Evolutionary conservation across 2,329 filamentous ascomycete species (phyloP).

Genomic region (Cercospora beticola): DNA sequence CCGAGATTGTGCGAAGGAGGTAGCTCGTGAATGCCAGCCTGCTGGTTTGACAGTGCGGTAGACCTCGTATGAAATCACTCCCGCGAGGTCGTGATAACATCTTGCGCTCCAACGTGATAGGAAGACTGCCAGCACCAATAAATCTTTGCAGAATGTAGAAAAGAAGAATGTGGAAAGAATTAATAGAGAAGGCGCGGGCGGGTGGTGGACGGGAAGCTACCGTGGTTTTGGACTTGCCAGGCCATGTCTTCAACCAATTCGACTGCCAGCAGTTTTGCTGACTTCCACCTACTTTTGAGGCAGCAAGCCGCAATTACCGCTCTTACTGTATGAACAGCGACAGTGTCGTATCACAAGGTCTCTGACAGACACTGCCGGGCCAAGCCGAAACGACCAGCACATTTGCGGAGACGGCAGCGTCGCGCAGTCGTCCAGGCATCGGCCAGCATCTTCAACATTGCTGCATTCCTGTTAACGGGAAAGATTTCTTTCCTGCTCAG

Average conservation of each 20-base stretch:
- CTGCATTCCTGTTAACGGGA: no score
- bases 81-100: neutral
- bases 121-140: neutral
- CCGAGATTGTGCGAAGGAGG: neutral
- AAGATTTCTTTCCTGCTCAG: no score
- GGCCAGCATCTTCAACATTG: neutral
- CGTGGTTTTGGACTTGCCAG: neutral
- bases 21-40: neutral
- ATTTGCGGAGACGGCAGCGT: no score
- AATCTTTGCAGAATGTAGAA: neutral
- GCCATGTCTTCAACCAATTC: neutral
- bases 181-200: neutral
- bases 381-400: no score
- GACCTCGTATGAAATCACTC: neutral
- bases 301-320: neutral
- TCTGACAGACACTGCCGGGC: no score
- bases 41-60: neutral
- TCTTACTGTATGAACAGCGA: neutral
- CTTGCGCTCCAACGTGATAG: neutral
- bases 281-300: neutral
- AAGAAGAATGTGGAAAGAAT: neutral
- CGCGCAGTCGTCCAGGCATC: neutral
- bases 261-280: neutral
- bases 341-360: no score
- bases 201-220: neutral